Evolutionary conservation across 768 basidiomycete genomes (phyloP).

Genomic region (Aureoboletus auriporus): DNA sequence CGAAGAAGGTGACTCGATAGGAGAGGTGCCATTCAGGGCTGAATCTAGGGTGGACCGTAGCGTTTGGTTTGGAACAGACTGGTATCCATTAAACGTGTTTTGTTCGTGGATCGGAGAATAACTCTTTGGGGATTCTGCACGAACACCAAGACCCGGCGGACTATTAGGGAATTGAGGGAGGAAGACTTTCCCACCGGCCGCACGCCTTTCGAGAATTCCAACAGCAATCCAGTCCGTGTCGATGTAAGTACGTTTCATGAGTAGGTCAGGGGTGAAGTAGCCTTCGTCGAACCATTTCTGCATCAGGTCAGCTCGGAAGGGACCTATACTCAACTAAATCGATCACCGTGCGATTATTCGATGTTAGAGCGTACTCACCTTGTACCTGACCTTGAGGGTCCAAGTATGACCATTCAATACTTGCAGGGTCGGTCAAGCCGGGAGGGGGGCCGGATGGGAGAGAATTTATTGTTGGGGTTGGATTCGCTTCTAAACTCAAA

Average conservation of each 20-base stretch:
- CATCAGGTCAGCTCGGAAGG: constrained; percentile 86
- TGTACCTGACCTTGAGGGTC: constrained; percentile 91
- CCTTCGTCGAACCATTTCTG: constrained; percentile 92
- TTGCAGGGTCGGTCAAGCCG: constrained; percentile 49
- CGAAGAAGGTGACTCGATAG: constrained; percentile 70
- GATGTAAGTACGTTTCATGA: constrained; percentile 76
- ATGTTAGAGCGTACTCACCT: constrained; percentile 44
- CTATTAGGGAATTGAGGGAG: constrained; percentile 44
- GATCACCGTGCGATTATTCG: not conserved
- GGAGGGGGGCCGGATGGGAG: constrained; percentile 38
- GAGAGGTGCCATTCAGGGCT: constrained; percentile 49
- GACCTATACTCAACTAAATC: constrained; percentile 49
- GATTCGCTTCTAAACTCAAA: constrained; percentile 14
- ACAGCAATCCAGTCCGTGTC: constrained; percentile 69
- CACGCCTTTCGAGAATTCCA: constrained; percentile 50
- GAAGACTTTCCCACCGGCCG: constrained; percentile 58
- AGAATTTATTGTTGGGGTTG: constrained; percentile 6
- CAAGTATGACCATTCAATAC: constrained; percentile 86
- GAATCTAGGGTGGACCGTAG: constrained; percentile 66
- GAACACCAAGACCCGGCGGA: constrained; percentile 54
- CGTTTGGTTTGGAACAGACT: constrained; percentile 61
- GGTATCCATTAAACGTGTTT: constrained; percentile 46
- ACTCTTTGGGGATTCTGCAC: constrained; percentile 47
- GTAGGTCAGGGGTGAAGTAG: constrained; percentile 79
- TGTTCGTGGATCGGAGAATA: constrained; percentile 36